These are phyloP conservation scores for Fusarium nanum DNA, from an alignment of 2,329 filamentous ascomycete species.

Conservation along the genomic window DNA sequence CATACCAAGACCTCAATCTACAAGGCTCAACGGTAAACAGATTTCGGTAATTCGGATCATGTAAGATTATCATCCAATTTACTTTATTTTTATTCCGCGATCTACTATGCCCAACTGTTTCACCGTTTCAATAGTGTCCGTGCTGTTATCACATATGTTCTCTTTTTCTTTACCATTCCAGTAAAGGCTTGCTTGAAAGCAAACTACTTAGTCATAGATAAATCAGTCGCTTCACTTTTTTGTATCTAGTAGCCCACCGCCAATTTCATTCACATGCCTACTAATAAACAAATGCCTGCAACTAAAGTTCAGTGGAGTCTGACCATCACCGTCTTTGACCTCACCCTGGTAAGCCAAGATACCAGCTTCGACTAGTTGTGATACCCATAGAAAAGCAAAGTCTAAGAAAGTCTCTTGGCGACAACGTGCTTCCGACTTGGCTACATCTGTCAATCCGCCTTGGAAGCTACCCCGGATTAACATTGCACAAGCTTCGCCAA, in stretches of 20 bases:
- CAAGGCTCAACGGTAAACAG: background rate
- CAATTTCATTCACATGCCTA: background rate
- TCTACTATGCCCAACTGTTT: background rate
- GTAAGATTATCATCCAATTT: background rate
- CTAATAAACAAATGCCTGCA: background rate
- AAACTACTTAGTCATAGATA: background rate
- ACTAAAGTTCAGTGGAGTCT: constrained; percentile 7
- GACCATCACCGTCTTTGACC: background rate
- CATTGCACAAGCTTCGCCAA: constrained; percentile 27
- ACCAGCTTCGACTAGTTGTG: background rate
- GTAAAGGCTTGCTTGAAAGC: background rate
- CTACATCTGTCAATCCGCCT: constrained; percentile 2
- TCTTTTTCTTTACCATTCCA: background rate
- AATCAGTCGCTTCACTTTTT: background rate
- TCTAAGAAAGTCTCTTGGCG: constrained; percentile 7
- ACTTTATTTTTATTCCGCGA: background rate
- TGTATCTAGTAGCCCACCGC: background rate
- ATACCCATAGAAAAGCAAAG: background rate
- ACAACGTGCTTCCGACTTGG: constrained; percentile 5
- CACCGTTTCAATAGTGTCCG: background rate
- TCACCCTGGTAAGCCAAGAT: constrained; percentile 15
- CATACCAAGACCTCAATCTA: background rate
- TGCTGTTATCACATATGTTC: background rate
- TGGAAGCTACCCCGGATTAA: constrained; percentile 28
- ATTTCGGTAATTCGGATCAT: background rate